These are phyloP conservation scores for Xylaria longipes DNA, from an alignment of 495 filamentous ascomycete genomes.

Conservation along the genomic window DNA sequence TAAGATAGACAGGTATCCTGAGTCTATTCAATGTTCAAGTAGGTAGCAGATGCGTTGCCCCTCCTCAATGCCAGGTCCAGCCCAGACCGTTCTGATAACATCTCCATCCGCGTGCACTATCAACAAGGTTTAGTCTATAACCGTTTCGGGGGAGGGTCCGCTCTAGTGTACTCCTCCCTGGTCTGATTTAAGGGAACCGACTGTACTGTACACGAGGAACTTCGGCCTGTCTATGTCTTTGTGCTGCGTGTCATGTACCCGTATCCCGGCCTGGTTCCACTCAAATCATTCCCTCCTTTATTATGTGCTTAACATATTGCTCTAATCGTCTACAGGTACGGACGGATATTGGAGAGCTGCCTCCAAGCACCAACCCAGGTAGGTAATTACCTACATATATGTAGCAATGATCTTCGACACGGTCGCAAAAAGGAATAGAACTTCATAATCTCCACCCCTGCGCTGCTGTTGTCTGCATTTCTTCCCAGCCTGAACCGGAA, in stretches of 20 bases:
- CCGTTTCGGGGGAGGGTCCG: not conserved
- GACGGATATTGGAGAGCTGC: conserved; percentile 2
- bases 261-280: conserved; percentile 3
- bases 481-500: not conserved
- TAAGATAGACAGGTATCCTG: not conserved
- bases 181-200: not conserved
- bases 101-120: not conserved
- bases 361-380: not conserved
- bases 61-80: not conserved
- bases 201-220: not conserved
- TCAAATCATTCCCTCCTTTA: not conserved
- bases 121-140: conserved; percentile 2
- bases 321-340: not conserved
- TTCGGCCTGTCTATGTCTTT: not conserved
- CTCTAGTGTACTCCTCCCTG: not conserved
- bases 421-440: conserved; percentile 1
- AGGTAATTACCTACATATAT: not conserved
- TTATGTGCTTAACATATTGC: not conserved
- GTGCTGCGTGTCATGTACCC: not conserved
- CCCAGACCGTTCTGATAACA: not conserved
- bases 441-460: not conserved
- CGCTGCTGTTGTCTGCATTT: not conserved
- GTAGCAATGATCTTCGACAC: not conserved
- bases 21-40: not conserved
- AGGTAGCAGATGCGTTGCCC: not conserved